These are phyloP conservation scores for Backusella sp. DNA, from an alignment of 192 early-diverging fungal genomes.

Conservation along the genomic window DNA sequence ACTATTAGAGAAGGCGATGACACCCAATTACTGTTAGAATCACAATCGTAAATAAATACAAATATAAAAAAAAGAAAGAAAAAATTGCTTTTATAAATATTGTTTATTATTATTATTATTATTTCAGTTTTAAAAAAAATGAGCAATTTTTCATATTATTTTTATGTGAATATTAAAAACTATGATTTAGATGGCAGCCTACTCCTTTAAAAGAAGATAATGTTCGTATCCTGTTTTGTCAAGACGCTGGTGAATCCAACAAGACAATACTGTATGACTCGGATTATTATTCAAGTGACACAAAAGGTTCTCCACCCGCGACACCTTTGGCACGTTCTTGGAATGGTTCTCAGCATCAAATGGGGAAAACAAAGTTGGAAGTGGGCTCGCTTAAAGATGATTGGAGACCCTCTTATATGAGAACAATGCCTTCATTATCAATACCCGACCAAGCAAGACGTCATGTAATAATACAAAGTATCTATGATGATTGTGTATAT, in stretches of 20 bases:
- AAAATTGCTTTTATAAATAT: not conserved
- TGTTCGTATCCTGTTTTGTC: conserved; percentile 50
- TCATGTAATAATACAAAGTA: conserved; percentile 3
- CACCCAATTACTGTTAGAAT: conserved; percentile 29
- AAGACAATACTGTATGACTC: conserved; percentile 49
- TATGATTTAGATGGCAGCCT: conserved; percentile 39
- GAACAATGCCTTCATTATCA: conserved; percentile 12
- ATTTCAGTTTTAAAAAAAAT: not conserved
- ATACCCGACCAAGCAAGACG: conserved; percentile 9
- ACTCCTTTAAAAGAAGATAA: conserved; percentile 39
- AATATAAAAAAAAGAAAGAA: not conserved
- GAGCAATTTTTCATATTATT: not conserved
- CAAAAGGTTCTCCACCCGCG: conserved; percentile 15
- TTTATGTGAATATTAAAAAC: not conserved
- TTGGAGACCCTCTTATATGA: conserved; percentile 21
- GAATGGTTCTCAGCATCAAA: conserved; percentile 37
- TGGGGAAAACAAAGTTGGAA: conserved; percentile 19
- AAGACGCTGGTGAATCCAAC: conserved; percentile 44
- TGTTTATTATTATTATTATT: too few species aligned
- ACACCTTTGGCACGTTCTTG: conserved; percentile 36
- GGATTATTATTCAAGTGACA: conserved; percentile 25
- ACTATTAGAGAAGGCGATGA: conserved; percentile 24
- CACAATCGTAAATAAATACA: conserved; percentile 25
- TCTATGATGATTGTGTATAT: not conserved
- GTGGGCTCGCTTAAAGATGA: conserved; percentile 25